Base-by-base conservation (phyloP, 208 protist species). In the Willaertia magna region DNA sequence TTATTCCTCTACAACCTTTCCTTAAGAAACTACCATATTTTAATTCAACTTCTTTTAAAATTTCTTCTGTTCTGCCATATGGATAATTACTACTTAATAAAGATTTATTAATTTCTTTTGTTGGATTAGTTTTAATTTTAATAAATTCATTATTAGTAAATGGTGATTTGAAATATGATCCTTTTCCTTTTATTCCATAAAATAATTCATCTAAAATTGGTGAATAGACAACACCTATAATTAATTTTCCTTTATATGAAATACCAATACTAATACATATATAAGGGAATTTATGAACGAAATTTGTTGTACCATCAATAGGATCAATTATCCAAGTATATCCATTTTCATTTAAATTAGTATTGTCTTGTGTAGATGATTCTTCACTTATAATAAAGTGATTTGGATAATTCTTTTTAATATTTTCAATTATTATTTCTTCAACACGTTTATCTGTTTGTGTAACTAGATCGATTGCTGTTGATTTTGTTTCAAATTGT, bases 261-360 rank as follows among this genome's bases (percentile, higher is more conserved):
- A 84, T 22, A 74, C 26, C 79, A 43, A 84, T 67, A n/a, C 43
- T 55, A 11, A 52, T 34, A 47, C 43, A 34, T n/a, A 84, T 12
- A n/a, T 4, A 9, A 22, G 79, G 79, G n/a, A 47, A 26, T n/a
- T 18, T 12, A 46, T 84, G 79, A 16, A 67, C 49, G 47, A 84
- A 84, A 67, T 55, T 67, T 4, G 79, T 84, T 39, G 79, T 84
- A 74, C 79, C 79, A 47, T 84, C 79, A 59, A 84, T 67, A 1
- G 79, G 79, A 42, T 84, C 79, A 46, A 84, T 84, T 20, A 67
- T 47, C 79, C 79, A 84, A n/a, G 26, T 74, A 16, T 26, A 42
- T 22, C 18, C 46, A 74, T 84, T 76, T n/a, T 44, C 16, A 11
- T 3, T 74, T 4, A 84, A 16, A 30, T 79, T 22, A 16, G 49